Conservation (phyloP, 331 rosid species). For the Stylosanthes scabra region DNA sequence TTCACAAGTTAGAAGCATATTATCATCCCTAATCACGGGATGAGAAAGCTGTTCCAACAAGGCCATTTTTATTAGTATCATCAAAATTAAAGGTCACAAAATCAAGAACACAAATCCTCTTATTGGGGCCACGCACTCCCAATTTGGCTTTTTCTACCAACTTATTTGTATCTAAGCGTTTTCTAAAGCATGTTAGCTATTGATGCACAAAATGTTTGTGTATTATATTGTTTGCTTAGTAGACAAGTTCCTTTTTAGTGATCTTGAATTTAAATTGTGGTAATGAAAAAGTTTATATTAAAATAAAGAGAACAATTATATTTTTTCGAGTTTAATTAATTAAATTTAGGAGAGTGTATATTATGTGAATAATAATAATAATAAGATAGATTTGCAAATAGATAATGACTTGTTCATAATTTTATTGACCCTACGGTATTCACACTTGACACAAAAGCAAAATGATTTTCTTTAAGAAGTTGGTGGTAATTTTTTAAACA, state of each 20-base stretch:
- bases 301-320: no score
- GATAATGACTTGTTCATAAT: no score
- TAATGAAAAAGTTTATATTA: no score
- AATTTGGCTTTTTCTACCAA: conserved; percentile 19
- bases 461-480: conserved; percentile 4
- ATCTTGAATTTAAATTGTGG: not conserved
- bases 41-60: conserved; percentile 11
- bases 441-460: not conserved
- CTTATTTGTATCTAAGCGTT: conserved; percentile 6
- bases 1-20: not conserved
- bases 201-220: not conserved
- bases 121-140: conserved; percentile 24
- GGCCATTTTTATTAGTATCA: conserved; percentile 7
- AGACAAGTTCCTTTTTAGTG: no score
- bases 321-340: no score
- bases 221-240: no score
- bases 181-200: not conserved
- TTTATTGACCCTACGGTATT: no score
- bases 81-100: conserved; percentile 9
- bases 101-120: not conserved
- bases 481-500: not conserved
- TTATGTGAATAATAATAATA: no score
- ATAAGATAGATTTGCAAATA: no score
- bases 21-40: conserved; percentile 36
- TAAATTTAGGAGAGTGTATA: no score